A percentile compares a stretch with the other conserved stretches of the same genome.
These are phyloP conservation scores for Chenopodium berlandieri DNA, from an alignment of 148 eudicot species.

Conservation along the genomic window DNA sequence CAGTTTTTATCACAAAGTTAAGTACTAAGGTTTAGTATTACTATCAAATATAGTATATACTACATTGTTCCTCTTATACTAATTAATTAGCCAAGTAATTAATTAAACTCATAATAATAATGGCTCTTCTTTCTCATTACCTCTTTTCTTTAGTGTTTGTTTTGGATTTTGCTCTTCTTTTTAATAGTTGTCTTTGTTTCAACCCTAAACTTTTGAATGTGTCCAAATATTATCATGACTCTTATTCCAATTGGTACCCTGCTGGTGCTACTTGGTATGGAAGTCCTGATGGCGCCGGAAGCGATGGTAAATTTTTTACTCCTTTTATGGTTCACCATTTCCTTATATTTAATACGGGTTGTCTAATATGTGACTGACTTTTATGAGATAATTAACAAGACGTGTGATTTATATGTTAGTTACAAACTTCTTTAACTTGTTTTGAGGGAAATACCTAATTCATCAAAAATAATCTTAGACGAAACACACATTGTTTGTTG, in stretches of 20 bases:
- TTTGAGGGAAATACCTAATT: too few relatives aligned
- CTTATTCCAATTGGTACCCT: constrained; percentile 33
- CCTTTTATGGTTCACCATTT: not conserved
- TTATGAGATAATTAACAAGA: too few relatives aligned
- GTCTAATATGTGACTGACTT: too few relatives aligned
- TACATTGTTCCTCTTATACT: not conserved
- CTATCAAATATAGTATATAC: not conserved
- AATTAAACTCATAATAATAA: not conserved
- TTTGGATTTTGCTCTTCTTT: constrained; percentile 19
- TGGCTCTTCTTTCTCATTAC: constrained; percentile 1
- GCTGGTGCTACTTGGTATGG: constrained; percentile 73
- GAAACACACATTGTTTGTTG: too few relatives aligned
- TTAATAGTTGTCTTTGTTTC: constrained; percentile 33
- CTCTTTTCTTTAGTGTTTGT: not conserved
- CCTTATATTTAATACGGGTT: too few relatives aligned
- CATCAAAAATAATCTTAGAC: too few relatives aligned
- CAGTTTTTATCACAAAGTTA: constrained; percentile 15
- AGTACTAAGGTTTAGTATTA: not conserved
- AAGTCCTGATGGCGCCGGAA: constrained; percentile 55
- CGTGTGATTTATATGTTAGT: too few relatives aligned
- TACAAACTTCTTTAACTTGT: too few relatives aligned
- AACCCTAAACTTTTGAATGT: constrained; percentile 37
- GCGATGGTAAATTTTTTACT: constrained; percentile 38
- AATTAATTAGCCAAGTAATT: not conserved
- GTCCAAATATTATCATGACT: constrained; percentile 18